phyloP scores from a whole-genome alignment of 2,329 filamentous ascomycete species.

The Dichotomopilus funicola region DNA sequence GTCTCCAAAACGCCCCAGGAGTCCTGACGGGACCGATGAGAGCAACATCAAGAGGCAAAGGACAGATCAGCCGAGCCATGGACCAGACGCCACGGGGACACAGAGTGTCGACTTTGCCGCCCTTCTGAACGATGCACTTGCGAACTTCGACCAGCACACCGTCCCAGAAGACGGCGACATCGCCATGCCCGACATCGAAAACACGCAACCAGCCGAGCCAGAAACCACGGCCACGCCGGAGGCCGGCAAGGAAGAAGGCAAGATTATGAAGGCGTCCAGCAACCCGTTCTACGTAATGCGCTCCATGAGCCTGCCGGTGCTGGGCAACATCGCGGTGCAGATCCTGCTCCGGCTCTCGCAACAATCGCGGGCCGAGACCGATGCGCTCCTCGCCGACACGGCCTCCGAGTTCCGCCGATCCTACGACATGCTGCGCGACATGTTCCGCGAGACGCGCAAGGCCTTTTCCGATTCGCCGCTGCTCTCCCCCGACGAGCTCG shows the following conservation, averaged over 20 bases:
- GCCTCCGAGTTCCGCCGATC: conserved; percentile 30
- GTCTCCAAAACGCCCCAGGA: conserved; percentile 23
- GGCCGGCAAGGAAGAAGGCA: conserved; percentile 21
- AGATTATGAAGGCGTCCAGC: conserved; percentile 31
- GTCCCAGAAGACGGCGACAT: conserved; percentile 1
- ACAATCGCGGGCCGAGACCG: conserved; percentile 27
- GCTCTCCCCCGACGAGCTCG: conserved; percentile 32
- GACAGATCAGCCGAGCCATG: conserved; percentile 14
- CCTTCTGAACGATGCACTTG: conserved; percentile 28
- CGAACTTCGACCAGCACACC: conserved; percentile 20
- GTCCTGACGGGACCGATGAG: conserved; percentile 14
- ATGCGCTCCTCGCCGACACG: conserved; percentile 26
- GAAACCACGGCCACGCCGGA: conserved; percentile 14
- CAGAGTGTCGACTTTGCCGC: conserved; percentile 25
- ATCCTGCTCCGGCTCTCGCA: conserved; percentile 33
- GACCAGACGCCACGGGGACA: conserved; percentile 5
- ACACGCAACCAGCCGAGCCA: conserved; percentile 1
- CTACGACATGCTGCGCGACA: conserved; percentile 30
- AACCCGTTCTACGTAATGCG: conserved; percentile 31
- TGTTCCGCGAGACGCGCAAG: conserved; percentile 29
- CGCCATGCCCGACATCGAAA: conserved; percentile 6
- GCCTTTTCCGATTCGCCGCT: conserved; percentile 31
- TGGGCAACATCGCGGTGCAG: conserved; percentile 34
- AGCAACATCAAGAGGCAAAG: conserved; percentile 23
- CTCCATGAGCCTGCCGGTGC: conserved; percentile 31